Base-by-base conservation (phyloP, 192 early-diverging fungal genomes). In the Coemansia sp. region DNA sequence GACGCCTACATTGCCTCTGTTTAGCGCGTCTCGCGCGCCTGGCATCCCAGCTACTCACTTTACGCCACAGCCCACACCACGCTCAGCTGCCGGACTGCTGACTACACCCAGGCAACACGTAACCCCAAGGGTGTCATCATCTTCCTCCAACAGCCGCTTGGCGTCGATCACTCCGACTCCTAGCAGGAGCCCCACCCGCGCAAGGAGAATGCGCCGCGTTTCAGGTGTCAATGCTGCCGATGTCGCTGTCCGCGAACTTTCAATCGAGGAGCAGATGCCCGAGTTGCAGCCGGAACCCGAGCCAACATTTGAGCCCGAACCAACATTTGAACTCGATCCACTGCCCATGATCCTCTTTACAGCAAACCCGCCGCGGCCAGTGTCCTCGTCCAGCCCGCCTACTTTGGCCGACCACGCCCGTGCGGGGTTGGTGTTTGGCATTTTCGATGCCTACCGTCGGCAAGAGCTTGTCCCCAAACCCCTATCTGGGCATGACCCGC, bases 381-480 rank as follows among this genome's bases (percentile, higher is more conserved):
- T 10, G 3, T 3, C 35, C 0, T 16, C 57, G 6, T 30, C 37
- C 16, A 53, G 53, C 11, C 52, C 64, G 35, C 64, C 72, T 3
- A 43, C 66, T 0, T 53, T 77, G 32, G 68, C 55, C 2, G 80
- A 77, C 19, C 68, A 74, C 33, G 80, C 80, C 23, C 76, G 74
- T 39, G 80, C 80, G 3, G 80, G 71, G 19, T 64, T 82, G 50
- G 75, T 69, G 2, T 55, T 82, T 62, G 58, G 40, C 28, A 63
- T 82, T 13, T 74, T 77, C 43, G 55, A 69, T 6, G 44, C 60
- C 7, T 82, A 82, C 50, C 68, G 69, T 35, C 68, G 58, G 38
- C 75, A 66, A 39, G 47, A 55, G 30, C 68, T 67, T 65, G 28
- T 57, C 17, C 79, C 79, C 5, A 44, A 59, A 1, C 13, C 50